Evolutionary conservation across 768 basidiomycete species (phyloP), one percentile per base, ranked within the genome.

Genomic region (Kwoniella dejecticola): DNA sequence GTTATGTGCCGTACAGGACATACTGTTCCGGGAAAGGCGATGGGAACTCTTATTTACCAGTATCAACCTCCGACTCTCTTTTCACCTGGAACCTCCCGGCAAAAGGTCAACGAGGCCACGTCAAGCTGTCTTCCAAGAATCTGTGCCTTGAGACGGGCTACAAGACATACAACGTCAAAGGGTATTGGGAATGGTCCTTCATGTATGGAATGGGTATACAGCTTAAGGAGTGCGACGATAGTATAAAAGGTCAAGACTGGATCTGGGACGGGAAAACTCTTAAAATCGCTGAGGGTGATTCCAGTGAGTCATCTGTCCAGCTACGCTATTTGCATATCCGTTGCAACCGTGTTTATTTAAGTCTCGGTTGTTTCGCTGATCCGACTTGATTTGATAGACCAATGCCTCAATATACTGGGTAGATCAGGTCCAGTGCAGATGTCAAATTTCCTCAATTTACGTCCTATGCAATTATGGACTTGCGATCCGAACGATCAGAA

Each of bases 21-120:
- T 57, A 57, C 36, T 57, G 56, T 29, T 48, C 56, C 3, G 56
- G 56, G 10, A 57, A 56, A 56, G 54, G 54, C 8, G 54, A 56
- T 24, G 42, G 54, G 12, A 45, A 26, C 10, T 44, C n/a, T 33
- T 50, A 50, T 31, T 24, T 50, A 27, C 29, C 29, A 3, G 27
- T 56, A 30, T 45, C 54, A 19, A 56, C 54, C 11, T 56, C 54
- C 7, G 42, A 56, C 7, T 30, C 41, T 15, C 17, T 45, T 1
- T 45, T 56, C 15, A 45, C n/a, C 12, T 57, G 56, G 56, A 27
- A 44, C 19, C 33, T 57, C 23, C 56, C 56, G 4, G 1, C 15
- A 7, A 7, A 21, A 15, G 31, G 33, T 36, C 24, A 38, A 15
- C 24, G 33, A 48, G 46, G 45, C n/a, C 29, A 46, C 5, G 19